These are phyloP conservation scores for Xanthoconium purpureum DNA, from an alignment of 768 basidiomycete genomes.

Conservation along the genomic window DNA sequence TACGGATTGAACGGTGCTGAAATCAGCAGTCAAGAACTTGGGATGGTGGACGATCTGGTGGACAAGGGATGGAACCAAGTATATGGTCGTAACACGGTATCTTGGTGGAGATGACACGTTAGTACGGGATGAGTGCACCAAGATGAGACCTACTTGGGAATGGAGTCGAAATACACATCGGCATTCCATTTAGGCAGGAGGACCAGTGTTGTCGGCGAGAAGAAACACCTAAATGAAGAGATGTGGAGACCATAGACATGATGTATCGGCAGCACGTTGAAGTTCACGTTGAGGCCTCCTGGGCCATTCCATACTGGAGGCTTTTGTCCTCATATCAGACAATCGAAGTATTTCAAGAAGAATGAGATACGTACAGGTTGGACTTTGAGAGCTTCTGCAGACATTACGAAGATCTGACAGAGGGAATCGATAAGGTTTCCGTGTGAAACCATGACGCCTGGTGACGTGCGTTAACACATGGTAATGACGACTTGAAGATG, in stretches of 20 bases:
- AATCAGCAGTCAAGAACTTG: slow-evolving; percentile 42
- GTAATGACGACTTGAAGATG: not conserved
- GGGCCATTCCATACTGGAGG: slow-evolving; percentile 39
- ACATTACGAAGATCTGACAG: slow-evolving; percentile 35
- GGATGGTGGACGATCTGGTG: slow-evolving; percentile 63
- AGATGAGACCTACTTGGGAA: slow-evolving; percentile 51
- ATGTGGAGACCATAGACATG: slow-evolving; percentile 63
- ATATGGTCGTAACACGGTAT: slow-evolving; percentile 49
- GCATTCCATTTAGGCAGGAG: slow-evolving; percentile 63
- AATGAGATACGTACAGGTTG: slow-evolving; percentile 35
- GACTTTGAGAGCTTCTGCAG: slow-evolving; percentile 33
- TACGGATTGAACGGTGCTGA: slow-evolving; percentile 46
- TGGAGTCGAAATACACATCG: slow-evolving; percentile 45
- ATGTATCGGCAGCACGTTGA: slow-evolving; percentile 66
- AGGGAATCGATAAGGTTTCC: slow-evolving; percentile 54
- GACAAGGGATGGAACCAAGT: slow-evolving; percentile 59
- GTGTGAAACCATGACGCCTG: slow-evolving; percentile 74
- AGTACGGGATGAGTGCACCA: not conserved
- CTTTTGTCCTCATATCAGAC: slow-evolving; percentile 23
- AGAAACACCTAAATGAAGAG: slow-evolving; percentile 47
- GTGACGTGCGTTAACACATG: slow-evolving; percentile 1
- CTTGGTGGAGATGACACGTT: slow-evolving; percentile 31
- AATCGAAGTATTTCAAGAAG: not conserved
- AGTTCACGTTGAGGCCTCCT: slow-evolving; percentile 43
- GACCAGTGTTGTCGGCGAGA: slow-evolving; percentile 46